A percentile compares a stretch with the other conserved stretches of the same genome.
Evolutionary conservation across 768 basidiomycete species (phyloP).

Genomic region (Astraeus odoratus): DNA sequence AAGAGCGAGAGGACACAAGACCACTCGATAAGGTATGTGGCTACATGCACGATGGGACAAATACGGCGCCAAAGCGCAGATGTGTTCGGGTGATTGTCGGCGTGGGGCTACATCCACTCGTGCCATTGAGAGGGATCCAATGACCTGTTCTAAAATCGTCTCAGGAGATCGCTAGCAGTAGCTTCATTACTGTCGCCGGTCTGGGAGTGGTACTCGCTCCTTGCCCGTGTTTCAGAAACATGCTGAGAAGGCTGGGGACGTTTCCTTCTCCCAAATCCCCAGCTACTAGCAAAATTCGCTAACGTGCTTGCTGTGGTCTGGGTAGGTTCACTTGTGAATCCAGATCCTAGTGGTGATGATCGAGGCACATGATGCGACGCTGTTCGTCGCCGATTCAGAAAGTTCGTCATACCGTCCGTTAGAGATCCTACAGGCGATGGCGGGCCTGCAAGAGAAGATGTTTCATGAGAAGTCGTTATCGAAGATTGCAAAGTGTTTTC

Average conservation of each 20-base stretch:
- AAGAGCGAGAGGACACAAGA: too few species aligned
- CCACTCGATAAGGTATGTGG: background rate
- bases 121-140: background rate
- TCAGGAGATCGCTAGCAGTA: constrained; percentile 36
- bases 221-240: constrained; percentile 17
- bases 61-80: background rate
- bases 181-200: constrained; percentile 17
- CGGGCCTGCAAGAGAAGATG: constrained; percentile 28
- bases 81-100: background rate
- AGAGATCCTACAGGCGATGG: constrained; percentile 59
- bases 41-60: background rate
- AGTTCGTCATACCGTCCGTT: constrained; percentile 51
- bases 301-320: constrained; percentile 45
- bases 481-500: constrained; percentile 45
- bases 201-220: constrained; percentile 13
- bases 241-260: constrained; percentile 10
- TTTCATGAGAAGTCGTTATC: constrained; percentile 31
- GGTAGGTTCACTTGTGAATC: constrained; percentile 14
- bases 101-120: background rate
- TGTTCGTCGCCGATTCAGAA: constrained; percentile 45
- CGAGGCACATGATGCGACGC: constrained; percentile 53
- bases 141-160: constrained; percentile 13
- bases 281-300: constrained; percentile 55
- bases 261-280: constrained; percentile 61
- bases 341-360: constrained; percentile 38